Conservation (phyloP, 139 green algal genomes). For the Pleodorina starrii region DNA sequence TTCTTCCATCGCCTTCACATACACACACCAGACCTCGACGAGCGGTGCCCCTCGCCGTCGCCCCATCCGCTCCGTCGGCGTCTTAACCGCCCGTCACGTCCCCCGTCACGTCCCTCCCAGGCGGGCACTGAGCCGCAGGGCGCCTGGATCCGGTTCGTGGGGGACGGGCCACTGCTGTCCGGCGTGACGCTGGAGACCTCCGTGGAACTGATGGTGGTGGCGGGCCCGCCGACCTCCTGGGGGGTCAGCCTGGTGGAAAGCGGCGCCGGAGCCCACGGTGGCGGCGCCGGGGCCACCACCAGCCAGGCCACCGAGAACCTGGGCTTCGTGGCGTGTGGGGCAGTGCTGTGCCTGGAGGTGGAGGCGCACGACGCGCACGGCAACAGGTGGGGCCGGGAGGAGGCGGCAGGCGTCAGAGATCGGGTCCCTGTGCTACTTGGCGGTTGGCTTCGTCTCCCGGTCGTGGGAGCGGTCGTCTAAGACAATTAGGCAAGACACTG, state of each 20-base stretch:
- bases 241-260: conserved; percentile 59
- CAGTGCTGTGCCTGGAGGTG: conserved; percentile 72
- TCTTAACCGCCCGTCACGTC: too few relatives aligned
- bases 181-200: conserved; percentile 63
- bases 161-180: conserved; percentile 19
- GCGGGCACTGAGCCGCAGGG: conserved; percentile 9
- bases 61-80: too few relatives aligned
- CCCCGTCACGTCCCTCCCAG: too few relatives aligned
- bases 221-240: conserved; percentile 66
- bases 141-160: conserved; percentile 67
- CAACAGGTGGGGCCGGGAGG: conserved; percentile 77
- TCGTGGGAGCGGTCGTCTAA: too few relatives aligned
- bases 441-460: too few relatives aligned
- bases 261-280: conserved; percentile 17
- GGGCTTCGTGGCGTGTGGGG: conserved; percentile 65
- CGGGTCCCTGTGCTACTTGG: too few relatives aligned
- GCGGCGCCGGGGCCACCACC: conserved; percentile 2
- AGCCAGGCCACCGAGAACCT: conserved; percentile 45
- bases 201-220: conserved; percentile 51
- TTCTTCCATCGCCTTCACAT: too few relatives aligned
- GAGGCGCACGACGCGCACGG: conserved; percentile 66
- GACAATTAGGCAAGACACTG: too few relatives aligned
- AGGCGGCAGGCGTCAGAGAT: too few relatives aligned
- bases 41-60: too few relatives aligned
- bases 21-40: too few relatives aligned